Conservation (phyloP, 345 rosid species). For the Pistacia atlantica region DNA sequence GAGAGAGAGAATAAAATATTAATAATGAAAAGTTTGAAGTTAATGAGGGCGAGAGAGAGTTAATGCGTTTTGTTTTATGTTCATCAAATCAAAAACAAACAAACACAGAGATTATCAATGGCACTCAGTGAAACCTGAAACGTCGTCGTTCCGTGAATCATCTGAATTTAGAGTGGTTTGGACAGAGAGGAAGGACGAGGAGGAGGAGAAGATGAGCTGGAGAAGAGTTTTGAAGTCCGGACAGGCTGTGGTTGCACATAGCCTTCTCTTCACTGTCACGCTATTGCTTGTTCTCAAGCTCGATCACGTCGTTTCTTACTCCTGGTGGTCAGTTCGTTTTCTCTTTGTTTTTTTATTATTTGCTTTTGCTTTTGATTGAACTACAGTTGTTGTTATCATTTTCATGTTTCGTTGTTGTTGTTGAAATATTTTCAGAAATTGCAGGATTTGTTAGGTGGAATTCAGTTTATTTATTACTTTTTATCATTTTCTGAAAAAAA, state of each 20-base stretch:
- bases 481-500: not conserved
- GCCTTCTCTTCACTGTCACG: conserved; percentile 72
- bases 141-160: not conserved
- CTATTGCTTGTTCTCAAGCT: conserved; percentile 78
- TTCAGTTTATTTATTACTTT: not conserved
- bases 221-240: conserved; percentile 83
- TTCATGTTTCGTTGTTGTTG: not conserved
- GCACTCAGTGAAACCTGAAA: conserved; percentile 11
- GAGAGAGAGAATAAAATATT: not conserved
- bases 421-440: not conserved
- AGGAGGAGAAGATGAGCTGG: conserved; percentile 61
- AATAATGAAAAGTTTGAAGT: not conserved
- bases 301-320: conserved; percentile 49
- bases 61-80: conserved; percentile 36
- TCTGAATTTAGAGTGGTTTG: conserved; percentile 7
- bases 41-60: not conserved
- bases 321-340: conserved; percentile 75
- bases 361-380: not conserved
- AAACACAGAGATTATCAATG: conserved; percentile 7
- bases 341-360: not conserved
- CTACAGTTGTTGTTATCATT: not conserved
- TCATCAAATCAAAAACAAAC: conserved; percentile 19
- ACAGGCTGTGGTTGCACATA: conserved; percentile 82
- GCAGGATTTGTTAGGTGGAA: conserved; percentile 3
- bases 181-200: conserved; percentile 11